phyloP scores from a whole-genome alignment of 805 yeast genomes.

The Wickerhamomyces alni region DNA sequence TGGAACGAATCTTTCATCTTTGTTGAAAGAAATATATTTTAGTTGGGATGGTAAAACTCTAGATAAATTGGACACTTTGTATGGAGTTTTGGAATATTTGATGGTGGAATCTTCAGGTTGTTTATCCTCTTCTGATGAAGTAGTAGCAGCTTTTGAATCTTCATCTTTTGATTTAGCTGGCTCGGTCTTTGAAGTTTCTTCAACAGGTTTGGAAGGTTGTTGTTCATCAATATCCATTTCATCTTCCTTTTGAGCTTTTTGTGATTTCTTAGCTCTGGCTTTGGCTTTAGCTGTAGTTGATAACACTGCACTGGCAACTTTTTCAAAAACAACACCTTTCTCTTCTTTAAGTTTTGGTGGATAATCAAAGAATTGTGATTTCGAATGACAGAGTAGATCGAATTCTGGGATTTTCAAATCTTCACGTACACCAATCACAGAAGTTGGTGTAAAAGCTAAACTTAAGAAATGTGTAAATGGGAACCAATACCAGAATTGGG shows the following conservation, averaged over 20 bases:
- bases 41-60: conserved; percentile 89
- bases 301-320: conserved; percentile 85
- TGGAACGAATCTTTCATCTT: conserved; percentile 74
- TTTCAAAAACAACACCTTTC: conserved; percentile 78
- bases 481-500: conserved; percentile 98
- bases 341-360: conserved; percentile 84
- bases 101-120: conserved; percentile 31
- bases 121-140: conserved; percentile 14
- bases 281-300: conserved; percentile 94
- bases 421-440: conserved; percentile 77
- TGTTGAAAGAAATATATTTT: conserved; percentile 70
- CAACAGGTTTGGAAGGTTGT: conserved; percentile 21
- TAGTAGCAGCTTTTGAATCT: conserved; percentile 17
- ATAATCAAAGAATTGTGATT: conserved; percentile 74
- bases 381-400: conserved; percentile 73
- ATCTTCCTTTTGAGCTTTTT: conserved; percentile 45
- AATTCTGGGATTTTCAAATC: conserved; percentile 86
- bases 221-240: conserved; percentile 41
- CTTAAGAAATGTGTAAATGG: conserved; percentile 92
- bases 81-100: conserved; percentile 59
- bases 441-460: conserved; percentile 87
- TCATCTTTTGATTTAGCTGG: conserved; percentile 21
- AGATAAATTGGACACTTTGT: conserved; percentile 69
- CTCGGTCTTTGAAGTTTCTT: conserved; percentile 6
- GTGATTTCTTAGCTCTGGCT: conserved; percentile 74